Percentiles rank a stretch among this genome's conserved stretches.
These are phyloP conservation scores for Annulohypoxylon moriforme DNA, from an alignment of 495 filamentous ascomycete species.

Conservation along the genomic window DNA sequence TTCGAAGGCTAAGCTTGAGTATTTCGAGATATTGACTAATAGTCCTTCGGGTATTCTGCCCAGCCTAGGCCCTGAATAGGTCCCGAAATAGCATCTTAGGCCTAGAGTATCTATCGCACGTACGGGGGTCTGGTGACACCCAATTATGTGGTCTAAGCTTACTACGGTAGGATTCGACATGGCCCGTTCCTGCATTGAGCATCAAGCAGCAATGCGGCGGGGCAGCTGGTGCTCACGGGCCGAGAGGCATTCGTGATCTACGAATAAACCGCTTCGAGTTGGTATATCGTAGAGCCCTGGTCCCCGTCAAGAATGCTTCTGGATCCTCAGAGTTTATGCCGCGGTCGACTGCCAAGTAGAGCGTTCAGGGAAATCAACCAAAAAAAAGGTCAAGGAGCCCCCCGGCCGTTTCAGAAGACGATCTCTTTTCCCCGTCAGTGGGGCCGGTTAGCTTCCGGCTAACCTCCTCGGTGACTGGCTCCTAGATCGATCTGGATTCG, in stretches of 20 bases:
- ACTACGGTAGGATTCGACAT: slow-evolving; percentile 38
- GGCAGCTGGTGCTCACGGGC: slow-evolving; percentile 12
- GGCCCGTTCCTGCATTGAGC: slow-evolving; percentile 20
- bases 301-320: slow-evolving; percentile 37
- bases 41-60: slow-evolving; percentile 10
- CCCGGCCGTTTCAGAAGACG: slow-evolving; percentile 39
- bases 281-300: slow-evolving; percentile 26
- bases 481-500: slow-evolving; percentile 28
- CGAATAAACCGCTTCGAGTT: slow-evolving; percentile 27
- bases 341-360: slow-evolving; percentile 25
- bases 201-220: slow-evolving; percentile 31
- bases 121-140: slow-evolving; percentile 23
- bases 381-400: slow-evolving; percentile 35
- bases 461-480: slow-evolving; percentile 22
- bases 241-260: slow-evolving; percentile 27
- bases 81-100: slow-evolving; percentile 33
- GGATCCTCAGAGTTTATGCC: slow-evolving; percentile 34
- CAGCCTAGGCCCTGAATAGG: slow-evolving; percentile 6
- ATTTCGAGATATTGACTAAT: slow-evolving; percentile 8
- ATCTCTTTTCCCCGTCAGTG: slow-evolving; percentile 32
- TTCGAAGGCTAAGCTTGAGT: not conserved
- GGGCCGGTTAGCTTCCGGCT: slow-evolving; percentile 32
- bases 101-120: slow-evolving; percentile 8
- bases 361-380: slow-evolving; percentile 14
- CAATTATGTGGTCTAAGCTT: slow-evolving; percentile 32